Base-by-base conservation (phyloP, 352 stramenopile species). In the Hyaloperonospora brassicae region DNA sequence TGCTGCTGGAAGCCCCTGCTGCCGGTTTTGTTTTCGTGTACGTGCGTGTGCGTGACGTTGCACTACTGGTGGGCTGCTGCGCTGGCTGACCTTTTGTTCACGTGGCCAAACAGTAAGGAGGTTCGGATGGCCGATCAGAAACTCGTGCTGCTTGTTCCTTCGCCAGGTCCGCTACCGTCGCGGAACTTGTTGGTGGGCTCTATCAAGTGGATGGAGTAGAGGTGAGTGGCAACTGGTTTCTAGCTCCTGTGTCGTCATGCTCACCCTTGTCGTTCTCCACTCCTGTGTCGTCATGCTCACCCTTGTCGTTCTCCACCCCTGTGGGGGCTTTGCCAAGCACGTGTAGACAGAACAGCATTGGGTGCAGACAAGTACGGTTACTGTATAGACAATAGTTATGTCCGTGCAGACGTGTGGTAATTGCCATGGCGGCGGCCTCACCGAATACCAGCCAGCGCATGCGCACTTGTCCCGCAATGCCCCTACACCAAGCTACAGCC, bases 1-100 rank as follows among this genome's bases (percentile, higher is more conserved):
- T 77, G 78, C 58, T 89, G 40, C 64, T 93, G 24, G 49, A 57
- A 38, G 59, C 73, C 0, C 76, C 79, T 0, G 76, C 81, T 25
- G 84, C 82, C 31, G 84, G 84, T 12, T 94, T 92, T 55, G 81
- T 94, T 13, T 87, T 87, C 59, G 72, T 94, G 84, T 94, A 77
- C 46, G 80, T 80, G 17, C 46, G 80, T 80, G 11, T 54, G 25
- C 23, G 27, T 24, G 22, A 22, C 9, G 9, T 34, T 34, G 27
- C 27, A 34, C 4, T 34, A 34, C 27, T 34, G 27, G 4, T 34
- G 27, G 47, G 6, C 30, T 36, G 8, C 6, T 23, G 21, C 6
- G 24, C 25, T 49, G 43, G 24, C 46, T 61, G 34, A 47, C 27
- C 5, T 55, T 34, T 35, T 17, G 17, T 17, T 14, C 24, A 24